These are phyloP conservation scores for Corynascus novoguineensis DNA, from an alignment of 495 filamentous ascomycete species.

Conservation along the genomic window DNA sequence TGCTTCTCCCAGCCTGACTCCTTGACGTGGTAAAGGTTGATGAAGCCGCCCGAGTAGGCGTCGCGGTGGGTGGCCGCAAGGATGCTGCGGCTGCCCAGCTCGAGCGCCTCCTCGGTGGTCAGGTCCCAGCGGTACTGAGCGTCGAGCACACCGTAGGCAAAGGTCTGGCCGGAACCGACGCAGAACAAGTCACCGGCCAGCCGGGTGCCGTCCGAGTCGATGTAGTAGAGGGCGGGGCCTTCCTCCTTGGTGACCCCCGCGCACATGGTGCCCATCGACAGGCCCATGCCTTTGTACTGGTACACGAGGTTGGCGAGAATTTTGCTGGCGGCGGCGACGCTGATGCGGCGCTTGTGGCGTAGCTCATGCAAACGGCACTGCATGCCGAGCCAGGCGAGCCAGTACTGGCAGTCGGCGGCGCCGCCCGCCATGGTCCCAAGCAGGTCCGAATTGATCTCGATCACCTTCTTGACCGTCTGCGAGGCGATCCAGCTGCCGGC, in stretches of 20 bases:
- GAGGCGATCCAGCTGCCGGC: conserved; percentile 98
- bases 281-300: conserved; percentile 93
- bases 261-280: conserved; percentile 99
- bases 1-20: conserved; percentile 98
- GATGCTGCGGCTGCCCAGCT: conserved; percentile 84
- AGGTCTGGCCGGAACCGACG: conserved; percentile 95
- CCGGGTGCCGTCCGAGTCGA: conserved; percentile 94
- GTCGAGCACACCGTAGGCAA: conserved; percentile 96
- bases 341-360: conserved; percentile 96
- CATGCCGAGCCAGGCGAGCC: conserved; percentile 97
- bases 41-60: conserved; percentile 95
- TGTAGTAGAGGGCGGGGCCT: conserved; percentile 97
- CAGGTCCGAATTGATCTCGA: conserved; percentile 85
- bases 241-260: conserved; percentile 94
- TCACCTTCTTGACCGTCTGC: conserved; percentile 99
- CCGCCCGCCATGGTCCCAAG: conserved; percentile 98
- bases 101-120: conserved; percentile 77
- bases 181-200: conserved; percentile 94
- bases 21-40: conserved; percentile 98
- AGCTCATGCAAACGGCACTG: conserved; percentile 99
- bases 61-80: conserved; percentile 96
- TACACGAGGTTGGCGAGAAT: conserved; percentile 98
- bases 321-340: conserved; percentile 93
- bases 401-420: conserved; percentile 99
- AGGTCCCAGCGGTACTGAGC: conserved; percentile 90